These are phyloP conservation scores for Penicillium ochrochloron DNA, from an alignment of 495 filamentous ascomycete species.

Conservation along the genomic window DNA sequence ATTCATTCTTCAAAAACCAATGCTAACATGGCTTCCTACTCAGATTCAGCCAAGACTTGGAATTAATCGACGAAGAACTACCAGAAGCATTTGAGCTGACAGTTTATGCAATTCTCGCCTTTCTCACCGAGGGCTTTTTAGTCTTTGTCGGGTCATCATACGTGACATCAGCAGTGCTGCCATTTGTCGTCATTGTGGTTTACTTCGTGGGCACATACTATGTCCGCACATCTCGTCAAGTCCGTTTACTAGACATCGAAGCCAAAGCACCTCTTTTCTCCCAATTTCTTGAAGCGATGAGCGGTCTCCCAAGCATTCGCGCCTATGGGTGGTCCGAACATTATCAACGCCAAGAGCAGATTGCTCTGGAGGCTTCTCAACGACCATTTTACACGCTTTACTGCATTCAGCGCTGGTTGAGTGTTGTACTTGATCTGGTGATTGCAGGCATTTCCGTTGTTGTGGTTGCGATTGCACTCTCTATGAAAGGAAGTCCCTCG, in stretches of 20 bases:
- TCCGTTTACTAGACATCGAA: conserved; percentile 62
- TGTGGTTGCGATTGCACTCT: conserved; percentile 41
- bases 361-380: conserved; percentile 61
- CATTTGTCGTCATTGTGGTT: conserved; percentile 24
- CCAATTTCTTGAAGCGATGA: conserved; percentile 67
- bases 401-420: conserved; percentile 74
- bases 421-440: conserved; percentile 64
- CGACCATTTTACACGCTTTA: conserved; percentile 61
- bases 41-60: conserved; percentile 43
- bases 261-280: conserved; percentile 69
- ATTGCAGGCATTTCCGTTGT: conserved; percentile 60
- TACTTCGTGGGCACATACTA: conserved; percentile 31
- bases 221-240: conserved; percentile 52
- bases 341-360: conserved; percentile 63
- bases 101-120: conserved; percentile 18
- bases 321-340: conserved; percentile 66
- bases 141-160: conserved; percentile 32
- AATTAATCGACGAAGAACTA: conserved; percentile 56
- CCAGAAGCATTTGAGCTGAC: conserved; percentile 23
- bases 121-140: conserved; percentile 23
- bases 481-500: conserved; percentile 25
- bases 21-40: conserved; percentile 5
- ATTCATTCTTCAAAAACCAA: background rate
- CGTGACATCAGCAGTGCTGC: conserved; percentile 23
- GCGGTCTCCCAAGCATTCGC: conserved; percentile 71